A percentile compares a stretch with the other conserved stretches of the same genome.
Evolutionary conservation across 306 rosid genomes (phyloP).

Genomic region (Lagenaria siceraria): DNA sequence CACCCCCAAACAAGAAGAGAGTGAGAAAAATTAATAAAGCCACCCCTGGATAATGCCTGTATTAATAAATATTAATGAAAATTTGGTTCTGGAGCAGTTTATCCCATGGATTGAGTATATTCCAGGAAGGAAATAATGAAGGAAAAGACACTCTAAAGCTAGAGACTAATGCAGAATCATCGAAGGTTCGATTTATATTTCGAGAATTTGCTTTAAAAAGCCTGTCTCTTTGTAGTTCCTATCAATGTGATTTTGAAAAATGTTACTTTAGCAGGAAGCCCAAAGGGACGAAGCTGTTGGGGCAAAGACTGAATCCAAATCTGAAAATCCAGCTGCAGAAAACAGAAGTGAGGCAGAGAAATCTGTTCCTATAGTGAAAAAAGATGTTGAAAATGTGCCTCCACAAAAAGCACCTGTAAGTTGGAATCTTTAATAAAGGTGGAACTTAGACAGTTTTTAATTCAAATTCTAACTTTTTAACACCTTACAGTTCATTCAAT

Average conservation of each 20-base stretch:
- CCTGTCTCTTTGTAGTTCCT: neutral
- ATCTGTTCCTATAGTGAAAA: slow-evolving; percentile 46
- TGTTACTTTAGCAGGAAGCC: slow-evolving; percentile 25
- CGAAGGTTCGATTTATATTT: slow-evolving; percentile 37
- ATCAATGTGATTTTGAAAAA: neutral
- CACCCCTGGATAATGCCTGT: neutral
- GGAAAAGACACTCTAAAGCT: slow-evolving; percentile 48
- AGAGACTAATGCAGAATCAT: slow-evolving; percentile 51
- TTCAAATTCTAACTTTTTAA: neutral
- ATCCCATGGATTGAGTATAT: slow-evolving; percentile 72
- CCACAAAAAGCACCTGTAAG: slow-evolving; percentile 54
- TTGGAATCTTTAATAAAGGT: neutral
- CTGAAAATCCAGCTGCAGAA: slow-evolving; percentile 44
- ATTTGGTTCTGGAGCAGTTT: slow-evolving; percentile 48
- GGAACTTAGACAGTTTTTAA: neutral
- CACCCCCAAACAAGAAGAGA: neutral
- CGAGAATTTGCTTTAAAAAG: neutral
- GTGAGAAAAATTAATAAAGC: neutral
- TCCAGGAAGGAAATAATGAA: slow-evolving; percentile 56
- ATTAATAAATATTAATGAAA: neutral
- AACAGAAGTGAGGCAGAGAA: slow-evolving; percentile 51
- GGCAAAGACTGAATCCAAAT: slow-evolving; percentile 36
- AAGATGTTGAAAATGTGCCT: slow-evolving; percentile 48
- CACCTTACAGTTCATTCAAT: neutral
- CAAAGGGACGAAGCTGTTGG: slow-evolving; percentile 37